Evolutionary conservation across 2,329 filamentous ascomycete species (phyloP), one percentile per base, ranked within the genome.

Genomic region (Cytospora piceae): DNA sequence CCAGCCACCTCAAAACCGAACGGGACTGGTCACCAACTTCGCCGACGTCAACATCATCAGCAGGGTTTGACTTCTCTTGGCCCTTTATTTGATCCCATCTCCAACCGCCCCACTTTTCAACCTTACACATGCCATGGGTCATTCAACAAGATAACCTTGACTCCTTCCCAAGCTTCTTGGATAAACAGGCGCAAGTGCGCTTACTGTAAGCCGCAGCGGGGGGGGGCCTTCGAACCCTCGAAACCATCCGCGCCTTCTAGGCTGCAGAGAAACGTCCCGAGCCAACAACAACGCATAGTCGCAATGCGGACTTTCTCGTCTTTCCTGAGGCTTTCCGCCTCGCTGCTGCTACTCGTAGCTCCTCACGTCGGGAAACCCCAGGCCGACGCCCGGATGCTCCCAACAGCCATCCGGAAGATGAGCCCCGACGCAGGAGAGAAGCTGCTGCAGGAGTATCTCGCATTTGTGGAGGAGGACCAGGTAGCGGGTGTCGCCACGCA

Each of bases 361-460:
- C 75, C 77, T 2, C 77, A 80, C 55, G 71, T 77, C 17, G 70
- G 71, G 2, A 77, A 78, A 37, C 75, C 75, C 32, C 73, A 73
- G 59, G 66, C 70, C 56, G 49, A 71, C 67, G 56, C 70, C 60
- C 63, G 67, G 34, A 68, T 67, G 22, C 70, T 77, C 7, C 90
- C 90, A 0, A 83, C 85, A 1, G 90, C 86, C 0, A 82, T 94
- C 63, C 86, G 85, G 73, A 93, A 93, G 74, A 91, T 94, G 85
- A 82, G 86, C 56, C 81, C 82, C 6, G 88, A 93, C 73, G 84
- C 87, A 58, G 85, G 85, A 67, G 89, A 92, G 74, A 95, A 92
- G 82, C 89, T 94, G 73, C 86, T 88, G 70, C 79, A 88, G 64
- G 84, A 91, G 54, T 90, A 92, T 74, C 88, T 82, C 70, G 82